phyloP scores from a whole-genome alignment of 2,329 filamentous ascomycete species.

The Aspergillus novoparasiticus region DNA sequence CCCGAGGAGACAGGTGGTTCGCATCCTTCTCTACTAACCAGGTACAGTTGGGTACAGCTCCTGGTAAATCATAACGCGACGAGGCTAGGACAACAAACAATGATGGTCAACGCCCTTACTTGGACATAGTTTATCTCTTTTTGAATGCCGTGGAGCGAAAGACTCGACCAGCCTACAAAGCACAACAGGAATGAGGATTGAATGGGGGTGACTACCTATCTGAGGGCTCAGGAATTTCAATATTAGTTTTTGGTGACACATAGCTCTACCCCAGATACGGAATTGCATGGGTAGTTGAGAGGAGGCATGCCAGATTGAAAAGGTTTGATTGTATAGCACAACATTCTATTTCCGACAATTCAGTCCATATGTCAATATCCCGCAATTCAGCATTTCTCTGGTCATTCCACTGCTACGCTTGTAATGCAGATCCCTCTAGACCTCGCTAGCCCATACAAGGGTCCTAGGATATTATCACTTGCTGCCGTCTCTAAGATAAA shows the following conservation, averaged over 20 bases:
- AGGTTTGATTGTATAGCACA: not conserved
- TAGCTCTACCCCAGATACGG: not conserved
- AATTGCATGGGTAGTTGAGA: not conserved
- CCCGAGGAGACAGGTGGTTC: not conserved
- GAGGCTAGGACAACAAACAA: not conserved
- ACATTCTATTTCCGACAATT: not conserved
- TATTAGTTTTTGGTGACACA: not conserved
- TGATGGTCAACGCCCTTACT: not conserved
- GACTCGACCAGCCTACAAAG: not conserved
- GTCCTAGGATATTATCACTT: not conserved
- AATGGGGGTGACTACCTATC: not conserved
- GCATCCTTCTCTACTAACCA: not conserved
- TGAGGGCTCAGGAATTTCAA: not conserved
- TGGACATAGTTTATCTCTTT: not conserved
- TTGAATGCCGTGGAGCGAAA: not conserved
- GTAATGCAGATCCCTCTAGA: not conserved
- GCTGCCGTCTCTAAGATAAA: too few relatives aligned
- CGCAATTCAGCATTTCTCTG: not conserved
- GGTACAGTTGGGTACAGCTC: not conserved
- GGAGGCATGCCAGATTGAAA: not conserved
- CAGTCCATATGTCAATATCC: not conserved
- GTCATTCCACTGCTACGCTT: not conserved
- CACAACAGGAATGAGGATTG: not conserved
- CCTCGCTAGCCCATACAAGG: not conserved
- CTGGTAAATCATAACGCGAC: not conserved